Conservation (phyloP, 768 basidiomycete genomes). For the Cyclocybe aegerita region DNA sequence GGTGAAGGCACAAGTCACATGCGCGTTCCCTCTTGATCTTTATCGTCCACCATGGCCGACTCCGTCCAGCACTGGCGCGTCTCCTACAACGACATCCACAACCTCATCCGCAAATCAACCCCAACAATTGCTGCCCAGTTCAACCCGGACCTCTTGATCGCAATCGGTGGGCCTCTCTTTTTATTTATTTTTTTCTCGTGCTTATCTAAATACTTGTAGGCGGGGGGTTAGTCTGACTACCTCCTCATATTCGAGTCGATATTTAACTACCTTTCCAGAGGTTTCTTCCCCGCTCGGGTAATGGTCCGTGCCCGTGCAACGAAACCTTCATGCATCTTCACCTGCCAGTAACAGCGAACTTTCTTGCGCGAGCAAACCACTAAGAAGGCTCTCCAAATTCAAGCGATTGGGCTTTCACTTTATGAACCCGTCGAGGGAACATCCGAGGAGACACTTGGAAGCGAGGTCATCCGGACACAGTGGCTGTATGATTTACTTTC, state of each 20-base stretch:
- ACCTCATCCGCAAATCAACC: slow-evolving; percentile 70
- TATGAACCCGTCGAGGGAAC: slow-evolving; percentile 88
- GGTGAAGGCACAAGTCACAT: slow-evolving; percentile 9
- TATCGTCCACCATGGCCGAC: slow-evolving; percentile 30
- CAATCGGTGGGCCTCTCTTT: slow-evolving; percentile 57
- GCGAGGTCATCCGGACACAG: slow-evolving; percentile 90
- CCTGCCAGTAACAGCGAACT: slow-evolving; percentile 56
- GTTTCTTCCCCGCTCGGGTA: slow-evolving; percentile 95
- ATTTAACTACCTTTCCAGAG: slow-evolving; percentile 44
- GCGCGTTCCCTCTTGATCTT: slow-evolving; percentile 6
- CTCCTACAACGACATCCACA: slow-evolving; percentile 94
- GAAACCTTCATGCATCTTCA: slow-evolving; percentile 2
- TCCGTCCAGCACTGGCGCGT: slow-evolving; percentile 62
- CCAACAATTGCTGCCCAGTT: slow-evolving; percentile 72
- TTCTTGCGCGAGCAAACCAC: slow-evolving; percentile 72
- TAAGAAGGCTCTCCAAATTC: slow-evolving; percentile 84
- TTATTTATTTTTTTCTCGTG: background rate
- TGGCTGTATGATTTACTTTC: slow-evolving; percentile 71
- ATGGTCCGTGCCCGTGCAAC: slow-evolving; percentile 45
- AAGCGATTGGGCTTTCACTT: slow-evolving; percentile 93
- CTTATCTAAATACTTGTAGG: slow-evolving; percentile 39
- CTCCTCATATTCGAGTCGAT: slow-evolving; percentile 10
- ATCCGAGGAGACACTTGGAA: slow-evolving; percentile 71
- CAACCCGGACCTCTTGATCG: slow-evolving; percentile 84
- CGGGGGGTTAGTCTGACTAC: slow-evolving; percentile 66